These are phyloP conservation scores for Mycena vulgaris DNA, from an alignment of 768 basidiomycete genomes.

Conservation along the genomic window DNA sequence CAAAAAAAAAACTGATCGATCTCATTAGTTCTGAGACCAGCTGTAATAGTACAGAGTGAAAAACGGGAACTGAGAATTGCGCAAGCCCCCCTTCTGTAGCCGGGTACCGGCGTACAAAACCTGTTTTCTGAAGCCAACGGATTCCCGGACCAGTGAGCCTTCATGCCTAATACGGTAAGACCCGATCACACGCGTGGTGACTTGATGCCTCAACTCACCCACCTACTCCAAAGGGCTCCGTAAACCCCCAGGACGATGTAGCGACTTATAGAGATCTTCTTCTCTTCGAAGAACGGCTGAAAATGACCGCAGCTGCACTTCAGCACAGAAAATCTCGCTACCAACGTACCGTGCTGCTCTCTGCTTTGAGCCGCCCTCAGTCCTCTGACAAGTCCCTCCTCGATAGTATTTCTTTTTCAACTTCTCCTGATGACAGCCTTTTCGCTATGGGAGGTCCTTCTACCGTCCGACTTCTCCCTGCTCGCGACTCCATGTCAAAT, in stretches of 20 bases:
- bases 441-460: slow-evolving; percentile 81
- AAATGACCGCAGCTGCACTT: slow-evolving; percentile 89
- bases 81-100: too few species aligned
- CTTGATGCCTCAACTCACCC: too few species aligned
- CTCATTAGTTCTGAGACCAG: too few species aligned
- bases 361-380: slow-evolving; percentile 26
- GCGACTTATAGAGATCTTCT: slow-evolving; percentile 91
- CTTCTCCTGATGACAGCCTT: slow-evolving; percentile 79
- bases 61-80: too few species aligned
- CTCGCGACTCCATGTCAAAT: slow-evolving; percentile 75
- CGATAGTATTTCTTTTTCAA: slow-evolving; percentile 86
- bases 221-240: slow-evolving; percentile 53
- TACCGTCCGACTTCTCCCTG: slow-evolving; percentile 74
- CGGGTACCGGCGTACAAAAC: too few species aligned
- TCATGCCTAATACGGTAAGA: too few species aligned
- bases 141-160: too few species aligned
- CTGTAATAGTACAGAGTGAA: too few species aligned
- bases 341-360: slow-evolving; percentile 70
- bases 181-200: too few species aligned
- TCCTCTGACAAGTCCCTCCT: too few species aligned
- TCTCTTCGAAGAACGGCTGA: slow-evolving; percentile 95
- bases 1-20: too few species aligned
- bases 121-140: too few species aligned
- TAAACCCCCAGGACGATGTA: slow-evolving; percentile 77
- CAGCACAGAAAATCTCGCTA: slow-evolving; percentile 87